Conservation (phyloP, 2,329 filamentous ascomycete species). For the Pestalotiopsis sp. region DNA sequence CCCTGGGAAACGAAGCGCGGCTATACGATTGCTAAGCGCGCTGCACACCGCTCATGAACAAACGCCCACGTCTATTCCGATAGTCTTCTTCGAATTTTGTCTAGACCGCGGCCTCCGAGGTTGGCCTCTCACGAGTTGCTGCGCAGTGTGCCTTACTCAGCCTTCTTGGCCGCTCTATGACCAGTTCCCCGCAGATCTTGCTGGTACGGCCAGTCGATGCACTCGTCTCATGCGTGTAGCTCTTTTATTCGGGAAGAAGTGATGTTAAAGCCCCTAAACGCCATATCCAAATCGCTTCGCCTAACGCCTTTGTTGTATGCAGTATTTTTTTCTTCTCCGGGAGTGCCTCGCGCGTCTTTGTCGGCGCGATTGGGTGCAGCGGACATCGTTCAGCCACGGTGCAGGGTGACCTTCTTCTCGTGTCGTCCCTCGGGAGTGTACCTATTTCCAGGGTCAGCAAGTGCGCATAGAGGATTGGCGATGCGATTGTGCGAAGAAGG, state of each 20-base stretch:
- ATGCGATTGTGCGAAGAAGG: neutral
- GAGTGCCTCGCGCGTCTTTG: neutral
- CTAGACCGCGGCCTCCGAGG: neutral
- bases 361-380: neutral
- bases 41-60: slow-evolving; percentile 3
- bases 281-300: slow-evolving; percentile 20
- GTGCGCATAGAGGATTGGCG: neutral
- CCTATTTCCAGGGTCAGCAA: slow-evolving; percentile 35
- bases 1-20: neutral
- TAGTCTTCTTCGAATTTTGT: neutral
- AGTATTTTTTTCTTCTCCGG: slow-evolving; percentile 13
- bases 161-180: neutral
- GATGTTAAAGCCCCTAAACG: neutral
- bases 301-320: slow-evolving; percentile 32
- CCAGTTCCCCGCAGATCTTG: neutral
- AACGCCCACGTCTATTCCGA: neutral
- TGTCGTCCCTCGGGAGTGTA: slow-evolving; percentile 64
- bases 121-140: neutral
- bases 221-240: neutral
- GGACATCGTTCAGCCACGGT: slow-evolving; percentile 19
- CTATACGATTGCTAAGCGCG: slow-evolving; percentile 5
- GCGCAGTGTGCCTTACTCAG: neutral
- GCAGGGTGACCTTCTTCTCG: slow-evolving; percentile 57
- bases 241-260: neutral
- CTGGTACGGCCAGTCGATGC: neutral